Evolutionary conservation across 2,329 filamentous ascomycete species (phyloP).

Genomic region (Fusarium liriodendri): DNA sequence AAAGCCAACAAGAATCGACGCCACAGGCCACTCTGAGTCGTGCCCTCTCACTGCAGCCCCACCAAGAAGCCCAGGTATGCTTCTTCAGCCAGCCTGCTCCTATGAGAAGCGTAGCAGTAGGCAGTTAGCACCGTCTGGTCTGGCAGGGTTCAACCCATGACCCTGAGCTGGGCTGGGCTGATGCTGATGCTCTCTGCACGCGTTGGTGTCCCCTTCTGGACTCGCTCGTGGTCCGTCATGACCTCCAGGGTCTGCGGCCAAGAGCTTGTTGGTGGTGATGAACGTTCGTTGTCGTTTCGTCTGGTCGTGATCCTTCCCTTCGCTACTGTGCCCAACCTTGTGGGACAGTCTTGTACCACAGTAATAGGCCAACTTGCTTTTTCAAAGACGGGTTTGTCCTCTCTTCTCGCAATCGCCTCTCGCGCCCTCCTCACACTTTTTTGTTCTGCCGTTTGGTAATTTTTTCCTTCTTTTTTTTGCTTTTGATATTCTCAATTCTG

Average conservation of each 20-base stretch:
- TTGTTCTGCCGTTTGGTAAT: not conserved
- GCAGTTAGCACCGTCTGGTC: not conserved
- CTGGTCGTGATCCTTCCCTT: not conserved
- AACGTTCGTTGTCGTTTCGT: not conserved
- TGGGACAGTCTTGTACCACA: constrained; percentile 2
- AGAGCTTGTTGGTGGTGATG: not conserved
- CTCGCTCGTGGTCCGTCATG: constrained; percentile 7
- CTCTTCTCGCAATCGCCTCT: constrained; percentile 10
- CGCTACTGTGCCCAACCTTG: not conserved
- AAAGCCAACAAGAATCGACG: constrained; percentile 22
- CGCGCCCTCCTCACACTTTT: not conserved
- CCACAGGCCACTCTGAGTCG: constrained; percentile 17
- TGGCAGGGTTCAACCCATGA: constrained; percentile 5
- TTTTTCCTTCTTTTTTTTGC: not conserved
- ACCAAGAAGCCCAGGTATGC: not conserved
- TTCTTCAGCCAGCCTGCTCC: not conserved
- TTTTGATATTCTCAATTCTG: not conserved
- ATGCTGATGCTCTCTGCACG: not conserved
- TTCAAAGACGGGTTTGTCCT: constrained; percentile 9
- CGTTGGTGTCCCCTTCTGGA: constrained; percentile 7
- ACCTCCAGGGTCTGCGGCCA: constrained; percentile 21
- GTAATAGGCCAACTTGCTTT: constrained; percentile 20
- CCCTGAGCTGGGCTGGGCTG: not conserved
- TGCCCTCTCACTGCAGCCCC: constrained; percentile 8
- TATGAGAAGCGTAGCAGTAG: not conserved